Base-by-base conservation (phyloP, 2,329 filamentous ascomycete genomes). In the Aspergillus ibericus region DNA sequence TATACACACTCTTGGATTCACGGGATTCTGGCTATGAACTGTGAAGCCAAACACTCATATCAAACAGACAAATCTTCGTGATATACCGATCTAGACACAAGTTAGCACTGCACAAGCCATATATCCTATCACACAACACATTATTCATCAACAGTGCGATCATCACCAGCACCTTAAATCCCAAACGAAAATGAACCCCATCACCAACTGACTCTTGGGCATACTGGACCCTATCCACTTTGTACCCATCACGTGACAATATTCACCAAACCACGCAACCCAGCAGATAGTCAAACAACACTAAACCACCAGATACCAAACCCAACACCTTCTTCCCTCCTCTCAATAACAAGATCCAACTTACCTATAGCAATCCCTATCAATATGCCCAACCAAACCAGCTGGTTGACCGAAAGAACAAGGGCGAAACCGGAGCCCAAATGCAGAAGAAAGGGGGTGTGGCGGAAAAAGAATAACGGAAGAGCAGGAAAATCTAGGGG, bases 401-500 rank as follows among this genome's bases (percentile, higher is more conserved):
- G 51, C 51, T 53, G 51, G 51, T 42, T n/a, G 18, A 53, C 25
- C 38, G 42, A 32, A 20, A 25, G 27, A 22, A 22, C 25, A 44
- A 29, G 16, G 8, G 27, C 9, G 38, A 13, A 4, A 18, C 51
- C 25, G 40, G 15, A 9, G 18, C 34, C 20, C 40, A 32, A 44
- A 44, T 29, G 27, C 6, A 36, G 27, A 25, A n/a, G 29, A 13
- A 53, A 34, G 8, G 38, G 51, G 38, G 16, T n/a, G n/a, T n/a
- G n/a, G n/a, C n/a, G n/a, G n/a, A n/a, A n/a, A 16, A 44, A 9
- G 38, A 32, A 44, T 15, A 44, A 44, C 5, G 5, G 29, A 44
- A 53, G 16, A 51, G 38, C 34, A 32, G 35, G 32, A 53, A 53
- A 53, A 27, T 44, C 36, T 53, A 53, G 36, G 50, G 36, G 50